A percentile compares a stretch with the other conserved stretches of the same genome.
Evolutionary conservation across 2,329 filamentous ascomycete genomes (phyloP).

Genomic region (Sporothrix sp.): DNA sequence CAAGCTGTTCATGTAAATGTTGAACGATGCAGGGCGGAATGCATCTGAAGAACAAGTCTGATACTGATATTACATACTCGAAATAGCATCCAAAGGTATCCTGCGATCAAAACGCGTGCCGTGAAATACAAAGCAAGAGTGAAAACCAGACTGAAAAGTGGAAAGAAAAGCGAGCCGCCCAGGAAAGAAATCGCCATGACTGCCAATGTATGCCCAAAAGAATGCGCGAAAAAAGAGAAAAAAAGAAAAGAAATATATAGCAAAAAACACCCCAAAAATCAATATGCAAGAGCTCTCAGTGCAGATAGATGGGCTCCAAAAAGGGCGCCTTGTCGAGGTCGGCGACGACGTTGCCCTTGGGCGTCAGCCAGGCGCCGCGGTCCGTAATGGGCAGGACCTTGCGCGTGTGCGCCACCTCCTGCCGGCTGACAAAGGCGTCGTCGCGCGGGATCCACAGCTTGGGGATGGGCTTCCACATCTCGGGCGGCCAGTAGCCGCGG

Average conservation of each 20-base stretch:
- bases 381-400: constrained; percentile 63
- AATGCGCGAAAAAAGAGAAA: no score
- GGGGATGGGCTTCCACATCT: constrained; percentile 50
- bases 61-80: no score
- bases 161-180: neutral
- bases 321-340: constrained; percentile 22
- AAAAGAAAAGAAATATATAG: neutral
- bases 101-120: no score
- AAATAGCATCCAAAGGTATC: neutral
- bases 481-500: constrained; percentile 62
- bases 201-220: no score
- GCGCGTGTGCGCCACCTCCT: constrained; percentile 59
- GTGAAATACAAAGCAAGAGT: no score
- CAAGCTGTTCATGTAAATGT: no score
- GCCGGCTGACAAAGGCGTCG: constrained; percentile 54
- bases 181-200: constrained; percentile 1
- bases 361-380: constrained; percentile 58
- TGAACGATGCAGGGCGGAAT: no score
- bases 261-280: neutral
- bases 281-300: constrained; percentile 8
- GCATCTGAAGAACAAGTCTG: no score
- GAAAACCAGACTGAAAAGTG: no score
- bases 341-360: constrained; percentile 25
- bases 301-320: constrained; percentile 21
- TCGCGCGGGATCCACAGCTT: constrained; percentile 71